Evolutionary conservation across 2,329 filamentous ascomycete genomes (phyloP).

Genomic region (Calonectria pauciramosa): DNA sequence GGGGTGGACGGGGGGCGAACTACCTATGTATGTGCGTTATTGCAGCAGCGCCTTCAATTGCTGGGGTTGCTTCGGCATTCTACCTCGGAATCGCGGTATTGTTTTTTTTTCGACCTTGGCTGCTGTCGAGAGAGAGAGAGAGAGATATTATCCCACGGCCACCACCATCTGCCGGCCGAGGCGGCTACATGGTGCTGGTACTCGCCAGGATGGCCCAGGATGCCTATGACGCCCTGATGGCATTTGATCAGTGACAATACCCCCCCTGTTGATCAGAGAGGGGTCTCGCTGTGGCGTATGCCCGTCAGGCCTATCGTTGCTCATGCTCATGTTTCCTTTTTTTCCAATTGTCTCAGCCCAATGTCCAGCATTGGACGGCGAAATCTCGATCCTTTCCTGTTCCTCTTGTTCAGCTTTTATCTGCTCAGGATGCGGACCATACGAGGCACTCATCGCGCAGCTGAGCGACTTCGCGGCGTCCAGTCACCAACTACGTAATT

Average conservation of each 20-base stretch:
- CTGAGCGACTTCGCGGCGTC: slow-evolving; percentile 1
- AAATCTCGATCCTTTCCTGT: not conserved
- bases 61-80: slow-evolving; percentile 20
- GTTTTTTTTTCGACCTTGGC: not conserved
- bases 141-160: not conserved
- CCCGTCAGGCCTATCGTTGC: slow-evolving; percentile 17
- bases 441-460: not conserved
- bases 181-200: slow-evolving; percentile 7
- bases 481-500: slow-evolving; percentile 33
- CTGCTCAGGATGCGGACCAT: not conserved
- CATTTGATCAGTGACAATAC: not conserved
- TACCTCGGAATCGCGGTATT: slow-evolving; percentile 21
- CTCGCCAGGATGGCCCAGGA: not conserved
- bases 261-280: slow-evolving; percentile 15
- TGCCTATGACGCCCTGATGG: slow-evolving; percentile 11
- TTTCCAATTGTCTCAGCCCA: not conserved
- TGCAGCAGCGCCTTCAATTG: not conserved
- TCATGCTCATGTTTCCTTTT: not conserved
- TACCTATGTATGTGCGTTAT: slow-evolving; percentile 3
- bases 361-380: not conserved
- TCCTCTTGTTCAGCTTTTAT: not conserved
- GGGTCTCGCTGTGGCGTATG: slow-evolving; percentile 10
- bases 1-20: slow-evolving; percentile 31
- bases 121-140: not conserved
- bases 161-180: slow-evolving; percentile 24